phyloP scores from a whole-genome alignment of 2,329 filamentous ascomycete genomes.

The Aspergillus chevalieri region DNA sequence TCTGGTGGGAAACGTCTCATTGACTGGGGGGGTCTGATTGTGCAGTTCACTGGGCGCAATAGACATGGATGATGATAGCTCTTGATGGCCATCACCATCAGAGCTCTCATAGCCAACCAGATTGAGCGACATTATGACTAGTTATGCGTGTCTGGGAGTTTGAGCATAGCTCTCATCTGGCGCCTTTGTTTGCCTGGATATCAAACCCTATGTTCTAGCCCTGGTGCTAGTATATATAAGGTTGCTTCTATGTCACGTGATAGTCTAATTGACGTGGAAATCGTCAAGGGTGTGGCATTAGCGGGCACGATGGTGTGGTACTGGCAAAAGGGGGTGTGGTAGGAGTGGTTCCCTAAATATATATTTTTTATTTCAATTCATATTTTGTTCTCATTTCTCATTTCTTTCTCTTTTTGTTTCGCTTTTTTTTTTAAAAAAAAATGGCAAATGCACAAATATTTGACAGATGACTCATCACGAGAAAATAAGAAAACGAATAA shows the following conservation, averaged over 20 bases:
- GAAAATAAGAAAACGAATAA: neutral
- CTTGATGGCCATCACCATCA: neutral
- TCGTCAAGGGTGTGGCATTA: no score
- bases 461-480: neutral
- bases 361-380: no score
- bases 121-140: neutral
- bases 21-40: neutral
- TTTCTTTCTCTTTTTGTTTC: no score
- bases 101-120: neutral
- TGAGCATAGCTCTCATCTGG: neutral
- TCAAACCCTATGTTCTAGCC: neutral
- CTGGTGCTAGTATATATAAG: neutral
- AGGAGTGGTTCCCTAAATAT: no score
- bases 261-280: no score
- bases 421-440: no score
- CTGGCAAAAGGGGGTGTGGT: no score
- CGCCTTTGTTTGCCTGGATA: neutral
- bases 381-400: no score
- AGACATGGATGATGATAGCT: neutral
- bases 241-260: neutral
- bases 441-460: conserved; percentile 4
- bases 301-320: no score
- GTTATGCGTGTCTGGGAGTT: neutral
- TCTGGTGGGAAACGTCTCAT: neutral
- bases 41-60: neutral